Percentiles rank a stretch among this genome's conserved stretches.
These are phyloP conservation scores for Neoarthrinium moseri DNA, from an alignment of 2,329 filamentous ascomycete species.

Conservation along the genomic window DNA sequence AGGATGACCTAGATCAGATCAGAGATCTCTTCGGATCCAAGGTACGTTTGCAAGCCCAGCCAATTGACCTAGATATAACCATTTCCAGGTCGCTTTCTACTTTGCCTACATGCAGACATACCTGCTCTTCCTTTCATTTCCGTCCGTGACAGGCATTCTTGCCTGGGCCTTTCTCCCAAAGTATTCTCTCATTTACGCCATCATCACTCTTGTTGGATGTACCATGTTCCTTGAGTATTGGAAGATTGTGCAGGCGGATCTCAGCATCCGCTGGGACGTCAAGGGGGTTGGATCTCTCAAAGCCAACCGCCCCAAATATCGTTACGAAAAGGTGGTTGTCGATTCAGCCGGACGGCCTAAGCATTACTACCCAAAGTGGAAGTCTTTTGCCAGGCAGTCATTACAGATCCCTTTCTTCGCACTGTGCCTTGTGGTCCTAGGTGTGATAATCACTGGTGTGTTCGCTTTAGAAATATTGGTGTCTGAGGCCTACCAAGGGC, in stretches of 20 bases:
- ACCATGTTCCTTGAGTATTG: slow-evolving; percentile 77
- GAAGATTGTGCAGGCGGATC: slow-evolving; percentile 72
- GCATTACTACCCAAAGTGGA: slow-evolving; percentile 62
- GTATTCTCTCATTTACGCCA: slow-evolving; percentile 69
- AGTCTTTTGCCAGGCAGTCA: slow-evolving; percentile 64
- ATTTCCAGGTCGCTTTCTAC: slow-evolving; percentile 66
- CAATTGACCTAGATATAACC: too few species aligned
- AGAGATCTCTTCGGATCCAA: slow-evolving; percentile 63
- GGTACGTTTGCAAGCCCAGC: slow-evolving; percentile 26
- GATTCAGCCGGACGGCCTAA: slow-evolving; percentile 64
- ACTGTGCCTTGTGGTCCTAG: slow-evolving; percentile 56
- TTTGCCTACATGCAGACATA: slow-evolving; percentile 82
- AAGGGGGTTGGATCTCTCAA: slow-evolving; percentile 67
- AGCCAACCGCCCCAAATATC: slow-evolving; percentile 62
- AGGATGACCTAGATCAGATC: slow-evolving; percentile 56
- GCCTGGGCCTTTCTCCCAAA: slow-evolving; percentile 68
- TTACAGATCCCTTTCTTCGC: slow-evolving; percentile 69
- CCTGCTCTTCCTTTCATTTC: slow-evolving; percentile 68
- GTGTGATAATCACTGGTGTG: slow-evolving; percentile 64
- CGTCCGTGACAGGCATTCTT: slow-evolving; percentile 65
- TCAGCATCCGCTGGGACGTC: slow-evolving; percentile 72
- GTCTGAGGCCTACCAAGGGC: slow-evolving; percentile 70
- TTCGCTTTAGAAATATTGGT: slow-evolving; percentile 76
- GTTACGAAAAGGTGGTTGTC: slow-evolving; percentile 58
- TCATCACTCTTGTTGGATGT: slow-evolving; percentile 67